Evolutionary conservation across 2,329 filamentous ascomycete species (phyloP).

Genomic region (Paracamarosporium sp.): DNA sequence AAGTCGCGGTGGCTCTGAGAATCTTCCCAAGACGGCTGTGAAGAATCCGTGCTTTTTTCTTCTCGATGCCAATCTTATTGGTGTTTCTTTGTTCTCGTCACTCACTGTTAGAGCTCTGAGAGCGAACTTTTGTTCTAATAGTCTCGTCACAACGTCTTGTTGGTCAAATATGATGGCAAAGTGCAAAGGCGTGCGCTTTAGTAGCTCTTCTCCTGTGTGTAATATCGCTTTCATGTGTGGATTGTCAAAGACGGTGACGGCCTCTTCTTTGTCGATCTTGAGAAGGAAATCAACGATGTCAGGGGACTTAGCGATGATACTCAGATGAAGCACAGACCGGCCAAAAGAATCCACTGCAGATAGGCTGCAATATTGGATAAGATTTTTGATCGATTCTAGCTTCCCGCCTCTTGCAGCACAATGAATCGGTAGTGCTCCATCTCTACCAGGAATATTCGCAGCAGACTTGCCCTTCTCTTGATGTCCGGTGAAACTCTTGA

Average conservation of each 20-base stretch:
- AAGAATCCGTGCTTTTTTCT: neutral
- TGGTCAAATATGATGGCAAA: neutral
- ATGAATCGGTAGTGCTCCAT: constrained; percentile 5
- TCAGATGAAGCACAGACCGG: neutral
- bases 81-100: neutral
- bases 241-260: too few species aligned
- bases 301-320: neutral
- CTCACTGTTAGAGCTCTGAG: neutral
- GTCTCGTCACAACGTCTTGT: neutral
- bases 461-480: neutral
- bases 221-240: too few species aligned
- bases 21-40: too few species aligned
- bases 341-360: neutral
- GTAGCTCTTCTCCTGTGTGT: neutral
- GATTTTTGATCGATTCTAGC: neutral
- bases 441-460: neutral
- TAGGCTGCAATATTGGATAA: neutral
- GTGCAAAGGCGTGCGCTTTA: neutral
- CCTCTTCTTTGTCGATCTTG: neutral
- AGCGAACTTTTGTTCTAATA: neutral
- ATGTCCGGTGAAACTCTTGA: neutral
- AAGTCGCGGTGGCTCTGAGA: too few species aligned
- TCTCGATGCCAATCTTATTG: neutral
- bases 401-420: constrained; percentile 1
- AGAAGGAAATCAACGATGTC: neutral